These are phyloP conservation scores for Candida sithepensis DNA, from an alignment of 805 yeast genomes.

Conservation along the genomic window DNA sequence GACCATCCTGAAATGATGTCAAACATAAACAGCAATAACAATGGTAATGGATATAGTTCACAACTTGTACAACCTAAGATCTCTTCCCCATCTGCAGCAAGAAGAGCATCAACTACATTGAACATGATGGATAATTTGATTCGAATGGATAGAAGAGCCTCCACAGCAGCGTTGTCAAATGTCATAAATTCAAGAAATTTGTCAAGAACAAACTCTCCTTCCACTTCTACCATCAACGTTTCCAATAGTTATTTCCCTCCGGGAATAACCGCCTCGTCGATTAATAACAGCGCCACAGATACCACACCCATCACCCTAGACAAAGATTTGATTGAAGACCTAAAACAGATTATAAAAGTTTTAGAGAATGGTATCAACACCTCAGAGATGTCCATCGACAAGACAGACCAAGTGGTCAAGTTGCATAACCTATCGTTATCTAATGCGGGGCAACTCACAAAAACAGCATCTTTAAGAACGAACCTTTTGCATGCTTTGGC, in stretches of 20 bases:
- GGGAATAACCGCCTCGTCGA: neutral
- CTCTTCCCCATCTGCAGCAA: no score
- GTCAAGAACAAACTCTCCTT: conserved; percentile 12
- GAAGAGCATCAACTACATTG: conserved; percentile 16
- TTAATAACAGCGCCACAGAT: neutral
- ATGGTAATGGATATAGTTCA: neutral
- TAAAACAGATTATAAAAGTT: conserved; percentile 46
- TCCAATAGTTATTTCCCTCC: neutral
- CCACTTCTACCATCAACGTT: neutral
- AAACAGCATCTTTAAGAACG: conserved; percentile 40
- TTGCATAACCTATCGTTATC: conserved; percentile 55
- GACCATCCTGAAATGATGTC: conserved; percentile 49
- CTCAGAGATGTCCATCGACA: conserved; percentile 21
- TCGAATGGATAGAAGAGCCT: conserved; percentile 39
- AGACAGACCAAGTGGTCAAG: conserved; percentile 41
- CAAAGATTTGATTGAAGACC: conserved; percentile 34
- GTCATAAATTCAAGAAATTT: conserved; percentile 34
- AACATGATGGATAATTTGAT: conserved; percentile 24
- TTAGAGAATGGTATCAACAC: conserved; percentile 36
- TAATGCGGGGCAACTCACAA: conserved; percentile 32
- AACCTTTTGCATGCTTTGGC: conserved; percentile 61
- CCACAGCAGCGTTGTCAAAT: conserved; percentile 46
- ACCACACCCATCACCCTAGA: conserved; percentile 7
- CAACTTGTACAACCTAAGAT: no score
- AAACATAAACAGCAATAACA: conserved; percentile 10